phyloP scores from a whole-genome alignment of 1,139 yeast species.

The Casaregolazyma suthepensis region DNA sequence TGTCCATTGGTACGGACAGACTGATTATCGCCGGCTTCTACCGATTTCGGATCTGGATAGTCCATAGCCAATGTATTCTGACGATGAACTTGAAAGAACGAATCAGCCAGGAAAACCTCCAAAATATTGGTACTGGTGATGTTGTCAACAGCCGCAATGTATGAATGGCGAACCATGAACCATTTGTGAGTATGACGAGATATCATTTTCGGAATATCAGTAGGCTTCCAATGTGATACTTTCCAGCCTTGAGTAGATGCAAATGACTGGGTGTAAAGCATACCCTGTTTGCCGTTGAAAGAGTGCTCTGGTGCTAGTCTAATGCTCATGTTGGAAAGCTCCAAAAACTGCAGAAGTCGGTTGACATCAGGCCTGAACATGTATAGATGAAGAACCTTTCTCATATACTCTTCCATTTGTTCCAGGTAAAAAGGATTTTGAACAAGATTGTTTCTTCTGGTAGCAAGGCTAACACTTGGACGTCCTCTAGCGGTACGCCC shows the following conservation, averaged over 20 bases:
- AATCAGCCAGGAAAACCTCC: slow-evolving; percentile 84
- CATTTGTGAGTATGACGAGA: slow-evolving; percentile 88
- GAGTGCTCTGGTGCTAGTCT: slow-evolving; percentile 77
- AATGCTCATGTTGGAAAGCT: slow-evolving; percentile 81
- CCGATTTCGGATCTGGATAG: slow-evolving; percentile 5
- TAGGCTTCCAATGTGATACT: slow-evolving; percentile 78
- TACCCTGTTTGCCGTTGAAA: slow-evolving; percentile 85
- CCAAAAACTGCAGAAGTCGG: slow-evolving; percentile 76
- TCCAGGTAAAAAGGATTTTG: slow-evolving; percentile 7
- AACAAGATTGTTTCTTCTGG: background rate
- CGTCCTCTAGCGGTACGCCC: background rate
- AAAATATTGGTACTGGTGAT: slow-evolving; percentile 80
- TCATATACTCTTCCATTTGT: slow-evolving; percentile 44
- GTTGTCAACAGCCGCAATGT: slow-evolving; percentile 78
- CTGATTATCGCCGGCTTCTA: slow-evolving; percentile 1
- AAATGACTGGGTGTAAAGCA: slow-evolving; percentile 68
- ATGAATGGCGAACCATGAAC: slow-evolving; percentile 81
- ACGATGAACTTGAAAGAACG: slow-evolving; percentile 48
- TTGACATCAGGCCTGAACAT: slow-evolving; percentile 77
- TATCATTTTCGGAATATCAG: slow-evolving; percentile 66
- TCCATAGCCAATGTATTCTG: slow-evolving; percentile 10
- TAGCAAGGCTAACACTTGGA: background rate
- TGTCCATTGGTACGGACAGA: slow-evolving; percentile 7
- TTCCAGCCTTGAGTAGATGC: slow-evolving; percentile 94
- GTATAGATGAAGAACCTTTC: slow-evolving; percentile 51